Conservation (phyloP, 306 rosid genomes). For the Styphnolobium japonicum region DNA sequence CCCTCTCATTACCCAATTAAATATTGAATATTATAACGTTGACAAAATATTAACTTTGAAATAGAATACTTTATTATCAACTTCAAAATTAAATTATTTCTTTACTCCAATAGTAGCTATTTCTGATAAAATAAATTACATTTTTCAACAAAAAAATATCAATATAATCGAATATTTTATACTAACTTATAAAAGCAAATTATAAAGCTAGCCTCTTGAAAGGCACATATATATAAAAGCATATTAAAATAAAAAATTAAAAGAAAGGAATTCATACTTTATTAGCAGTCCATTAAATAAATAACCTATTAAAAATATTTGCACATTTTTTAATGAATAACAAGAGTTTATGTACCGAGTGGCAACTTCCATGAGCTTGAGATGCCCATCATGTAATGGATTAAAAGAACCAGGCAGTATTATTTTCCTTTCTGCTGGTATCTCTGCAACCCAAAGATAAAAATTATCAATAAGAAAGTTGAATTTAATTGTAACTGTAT, state of each 20-base stretch:
- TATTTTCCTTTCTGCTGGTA: constrained; percentile 65
- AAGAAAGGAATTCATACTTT: neutral
- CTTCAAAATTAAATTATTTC: neutral
- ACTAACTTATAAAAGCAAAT: neutral
- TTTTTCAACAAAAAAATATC: constrained; percentile 16
- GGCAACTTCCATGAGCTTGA: constrained; percentile 86
- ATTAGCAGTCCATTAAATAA: neutral
- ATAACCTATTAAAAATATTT: neutral
- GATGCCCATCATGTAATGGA: constrained; percentile 89
- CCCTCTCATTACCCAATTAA: constrained; percentile 9
- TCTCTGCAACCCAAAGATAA: constrained; percentile 40
- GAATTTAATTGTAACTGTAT: neutral
- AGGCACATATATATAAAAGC: constrained; percentile 6
- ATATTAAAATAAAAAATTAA: neutral
- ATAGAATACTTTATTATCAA: neutral
- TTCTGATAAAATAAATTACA: neutral
- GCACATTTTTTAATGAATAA: neutral
- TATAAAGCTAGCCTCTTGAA: neutral
- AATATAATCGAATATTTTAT: neutral
- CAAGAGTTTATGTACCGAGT: constrained; percentile 51
- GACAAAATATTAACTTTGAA: neutral
- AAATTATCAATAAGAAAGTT: neutral
- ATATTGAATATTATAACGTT: neutral
- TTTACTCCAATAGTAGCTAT: neutral
- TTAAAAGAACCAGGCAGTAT: constrained; percentile 87